Percentiles rank a stretch among this genome's conserved stretches.
These are phyloP conservation scores for Fusarium pininemorale DNA, from an alignment of 2,329 filamentous ascomycete species.

Conservation along the genomic window DNA sequence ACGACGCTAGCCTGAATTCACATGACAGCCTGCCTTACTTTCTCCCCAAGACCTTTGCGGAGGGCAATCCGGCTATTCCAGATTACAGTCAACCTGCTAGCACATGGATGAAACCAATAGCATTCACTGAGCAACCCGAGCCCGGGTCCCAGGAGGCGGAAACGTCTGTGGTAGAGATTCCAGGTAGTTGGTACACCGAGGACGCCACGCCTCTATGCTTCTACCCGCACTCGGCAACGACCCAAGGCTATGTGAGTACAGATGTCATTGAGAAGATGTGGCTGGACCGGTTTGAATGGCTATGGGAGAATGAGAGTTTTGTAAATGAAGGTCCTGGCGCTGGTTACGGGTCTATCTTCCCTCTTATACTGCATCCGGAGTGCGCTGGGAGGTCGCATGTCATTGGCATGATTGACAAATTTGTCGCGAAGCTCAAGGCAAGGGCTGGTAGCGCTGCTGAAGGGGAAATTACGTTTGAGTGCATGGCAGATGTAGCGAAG, in stretches of 20 bases:
- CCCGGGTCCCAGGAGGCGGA: fast-evolving
- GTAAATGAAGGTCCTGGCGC: neutral
- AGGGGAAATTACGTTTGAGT: neutral
- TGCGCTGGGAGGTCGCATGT: neutral
- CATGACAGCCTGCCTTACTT: neutral
- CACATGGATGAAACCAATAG: neutral
- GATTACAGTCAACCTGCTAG: neutral
- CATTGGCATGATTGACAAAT: neutral
- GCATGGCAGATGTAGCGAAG: neutral
- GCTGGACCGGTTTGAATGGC: neutral
- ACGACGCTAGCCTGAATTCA: neutral
- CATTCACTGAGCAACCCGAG: fast-evolving
- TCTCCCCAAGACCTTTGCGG: neutral
- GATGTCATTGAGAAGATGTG: neutral
- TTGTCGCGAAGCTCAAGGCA: neutral
- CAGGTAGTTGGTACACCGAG: neutral
- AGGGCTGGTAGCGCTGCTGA: neutral
- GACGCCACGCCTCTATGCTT: neutral
- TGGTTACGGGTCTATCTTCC: neutral
- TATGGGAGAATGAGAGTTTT: neutral
- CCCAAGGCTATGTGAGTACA: neutral
- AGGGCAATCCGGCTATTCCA: neutral
- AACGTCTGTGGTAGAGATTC: neutral
- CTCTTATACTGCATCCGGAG: neutral
- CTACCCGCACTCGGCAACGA: neutral